Conservation (phyloP, 2,329 filamentous ascomycete species). For the Diaporthe sp. region DNA sequence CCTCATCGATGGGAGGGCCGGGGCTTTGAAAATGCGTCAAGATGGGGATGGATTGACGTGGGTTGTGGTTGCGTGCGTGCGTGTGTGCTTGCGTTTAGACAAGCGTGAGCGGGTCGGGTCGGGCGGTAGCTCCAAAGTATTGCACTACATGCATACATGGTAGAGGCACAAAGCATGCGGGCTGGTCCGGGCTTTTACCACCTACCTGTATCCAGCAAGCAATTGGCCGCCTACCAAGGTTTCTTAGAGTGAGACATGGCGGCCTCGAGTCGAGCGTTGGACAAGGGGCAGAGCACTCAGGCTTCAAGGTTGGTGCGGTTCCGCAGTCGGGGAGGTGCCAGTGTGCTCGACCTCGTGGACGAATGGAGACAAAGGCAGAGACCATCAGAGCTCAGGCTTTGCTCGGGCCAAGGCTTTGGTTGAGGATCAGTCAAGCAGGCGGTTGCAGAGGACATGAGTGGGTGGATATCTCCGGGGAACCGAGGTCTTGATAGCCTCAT, state of each 20-base stretch:
- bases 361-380: neutral
- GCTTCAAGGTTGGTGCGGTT: neutral
- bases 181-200: constrained; percentile 4
- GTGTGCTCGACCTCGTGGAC: neutral
- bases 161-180: constrained; percentile 2
- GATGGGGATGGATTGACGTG: neutral
- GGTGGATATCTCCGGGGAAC: constrained; percentile 17
- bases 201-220: neutral
- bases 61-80: neutral
- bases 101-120: constrained; percentile 12
- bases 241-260: neutral
- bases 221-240: neutral
- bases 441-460: neutral
- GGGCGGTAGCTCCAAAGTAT: constrained; percentile 18
- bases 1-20: neutral
- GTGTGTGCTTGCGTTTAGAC: neutral
- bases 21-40: neutral
- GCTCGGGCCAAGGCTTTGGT: neutral
- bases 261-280: constrained; percentile 10
- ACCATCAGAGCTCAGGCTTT: neutral
- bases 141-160: no score
- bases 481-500: constrained; percentile 34
- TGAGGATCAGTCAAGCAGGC: neutral
- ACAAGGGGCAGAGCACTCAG: neutral
- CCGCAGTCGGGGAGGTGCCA: neutral